Evolutionary conservation across 495 filamentous ascomycete genomes (phyloP).

Genomic region (Apiosordaria backusii): DNA sequence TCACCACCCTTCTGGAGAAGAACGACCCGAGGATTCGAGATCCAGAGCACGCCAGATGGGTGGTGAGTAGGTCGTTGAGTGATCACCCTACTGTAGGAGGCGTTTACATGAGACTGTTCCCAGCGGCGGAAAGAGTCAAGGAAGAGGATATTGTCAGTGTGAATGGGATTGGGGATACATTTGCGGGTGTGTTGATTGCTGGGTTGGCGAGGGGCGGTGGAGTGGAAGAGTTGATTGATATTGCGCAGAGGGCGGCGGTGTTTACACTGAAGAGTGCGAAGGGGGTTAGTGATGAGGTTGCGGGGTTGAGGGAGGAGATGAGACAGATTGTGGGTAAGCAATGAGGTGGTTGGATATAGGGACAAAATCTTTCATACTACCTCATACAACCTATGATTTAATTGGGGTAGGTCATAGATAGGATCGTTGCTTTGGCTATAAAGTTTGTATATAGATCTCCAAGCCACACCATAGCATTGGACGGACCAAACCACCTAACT

Average conservation of each 20-base stretch:
- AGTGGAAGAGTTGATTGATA: slow-evolving; percentile 48
- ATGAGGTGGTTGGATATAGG: slow-evolving; percentile 5
- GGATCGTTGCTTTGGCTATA: not conserved
- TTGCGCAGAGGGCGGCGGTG: slow-evolving; percentile 73
- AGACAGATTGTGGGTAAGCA: slow-evolving; percentile 12
- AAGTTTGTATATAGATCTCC: not conserved
- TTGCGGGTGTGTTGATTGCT: slow-evolving; percentile 75
- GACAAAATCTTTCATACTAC: not conserved
- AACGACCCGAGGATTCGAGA: slow-evolving; percentile 61
- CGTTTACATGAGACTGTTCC: slow-evolving; percentile 80
- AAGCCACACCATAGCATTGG: not conserved
- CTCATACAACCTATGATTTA: not conserved
- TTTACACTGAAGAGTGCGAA: slow-evolving; percentile 69
- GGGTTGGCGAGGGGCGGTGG: slow-evolving; percentile 51
- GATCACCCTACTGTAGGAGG: slow-evolving; percentile 62
- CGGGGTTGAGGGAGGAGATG: slow-evolving; percentile 35
- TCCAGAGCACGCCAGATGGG: slow-evolving; percentile 59
- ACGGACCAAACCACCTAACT: not conserved
- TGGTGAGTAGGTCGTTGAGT: slow-evolving; percentile 56
- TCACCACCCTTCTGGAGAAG: slow-evolving; percentile 64
- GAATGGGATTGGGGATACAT: slow-evolving; percentile 93
- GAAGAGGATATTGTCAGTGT: slow-evolving; percentile 76
- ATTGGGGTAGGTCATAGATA: not conserved
- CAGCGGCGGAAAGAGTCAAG: slow-evolving; percentile 60
- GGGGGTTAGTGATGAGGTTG: slow-evolving; percentile 57